Base-by-base conservation (phyloP, 2,329 filamentous ascomycete species). In the Colletotrichum kahawae region DNA sequence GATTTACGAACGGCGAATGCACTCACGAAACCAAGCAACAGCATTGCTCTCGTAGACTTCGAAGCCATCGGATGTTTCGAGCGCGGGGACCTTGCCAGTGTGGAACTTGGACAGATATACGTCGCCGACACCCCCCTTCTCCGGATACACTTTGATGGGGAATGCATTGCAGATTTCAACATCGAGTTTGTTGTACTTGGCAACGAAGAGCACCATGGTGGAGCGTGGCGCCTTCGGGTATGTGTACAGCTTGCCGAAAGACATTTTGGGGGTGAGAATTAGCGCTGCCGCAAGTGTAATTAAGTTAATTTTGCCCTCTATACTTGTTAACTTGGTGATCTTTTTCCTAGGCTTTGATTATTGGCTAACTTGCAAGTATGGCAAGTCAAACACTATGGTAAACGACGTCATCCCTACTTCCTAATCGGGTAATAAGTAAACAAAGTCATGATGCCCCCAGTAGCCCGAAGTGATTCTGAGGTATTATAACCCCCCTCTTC, bases 191-290 rank as follows among this genome's bases (percentile, higher is more conserved):
- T 69, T 60, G 34, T 69, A 69, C 27, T 69, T 69, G 13, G 66
- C 56, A 18, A 69, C 27, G 13, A 69, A 69, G 3, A 69, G 34
- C 10, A 62, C 66, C 66, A 69, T 69, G 7, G 66, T 62, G 3
- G 66, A 69, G 10, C 54, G 66, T 21, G 66, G 66, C 1, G 66
- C 54, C 34, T 69, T 69, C 16, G 54, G 56, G 24, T 62, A 69
- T 3, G 54, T 69, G 66, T 69, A 69, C 12, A 69, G 21, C 54
- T 69, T 69, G 54, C 66, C 66, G 33, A 69, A 69, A 38, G 66
- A 69, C 56, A 69, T 69, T 18, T 51, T 51, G 10, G 12, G 43
- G 12, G 24, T 80, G 48, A 27, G 13, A 27, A 5, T 57, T n/a
- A n/a, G n/a, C n/a, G n/a, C n/a, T n/a, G n/a, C n/a, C n/a, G n/a